Evolutionary conservation across 306 rosid genomes (phyloP).

Genomic region (Vigna reflexopilosa): DNA sequence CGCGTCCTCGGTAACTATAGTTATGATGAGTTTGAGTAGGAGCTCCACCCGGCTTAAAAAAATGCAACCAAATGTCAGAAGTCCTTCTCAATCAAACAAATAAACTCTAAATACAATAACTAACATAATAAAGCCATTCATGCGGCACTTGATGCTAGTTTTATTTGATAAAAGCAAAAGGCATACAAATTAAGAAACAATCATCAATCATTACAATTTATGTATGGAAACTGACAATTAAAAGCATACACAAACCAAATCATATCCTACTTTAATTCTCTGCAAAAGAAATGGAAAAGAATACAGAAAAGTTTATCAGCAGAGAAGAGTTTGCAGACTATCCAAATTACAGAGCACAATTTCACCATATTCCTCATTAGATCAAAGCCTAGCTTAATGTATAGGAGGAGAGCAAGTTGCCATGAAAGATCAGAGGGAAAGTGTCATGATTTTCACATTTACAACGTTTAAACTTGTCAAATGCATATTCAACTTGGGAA

Average conservation of each 20-base stretch:
- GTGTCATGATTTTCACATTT: background rate
- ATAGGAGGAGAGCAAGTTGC: background rate
- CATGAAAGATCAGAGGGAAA: background rate
- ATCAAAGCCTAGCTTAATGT: conserved; percentile 7
- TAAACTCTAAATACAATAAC: background rate
- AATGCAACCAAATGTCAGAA: conserved; percentile 41
- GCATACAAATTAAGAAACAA: background rate
- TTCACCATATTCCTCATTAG: background rate
- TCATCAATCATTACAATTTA: conserved; percentile 38
- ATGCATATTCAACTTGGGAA: background rate
- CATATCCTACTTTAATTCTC: conserved; percentile 25
- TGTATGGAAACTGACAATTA: conserved; percentile 12
- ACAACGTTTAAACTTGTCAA: background rate
- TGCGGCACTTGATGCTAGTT: background rate
- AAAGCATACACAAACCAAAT: conserved; percentile 28
- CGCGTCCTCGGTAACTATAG: conserved; percentile 75
- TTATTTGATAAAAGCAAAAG: conserved; percentile 20
- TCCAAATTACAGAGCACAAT: background rate
- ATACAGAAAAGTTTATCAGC: background rate
- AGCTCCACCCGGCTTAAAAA: conserved; percentile 69
- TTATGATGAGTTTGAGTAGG: conserved; percentile 56
- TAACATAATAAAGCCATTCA: background rate
- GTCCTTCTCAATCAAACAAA: background rate
- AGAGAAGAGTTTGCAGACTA: background rate
- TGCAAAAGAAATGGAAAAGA: background rate